Evolutionary conservation across 2,329 filamentous ascomycete species (phyloP).

Genomic region (Phialophora macrospora): DNA sequence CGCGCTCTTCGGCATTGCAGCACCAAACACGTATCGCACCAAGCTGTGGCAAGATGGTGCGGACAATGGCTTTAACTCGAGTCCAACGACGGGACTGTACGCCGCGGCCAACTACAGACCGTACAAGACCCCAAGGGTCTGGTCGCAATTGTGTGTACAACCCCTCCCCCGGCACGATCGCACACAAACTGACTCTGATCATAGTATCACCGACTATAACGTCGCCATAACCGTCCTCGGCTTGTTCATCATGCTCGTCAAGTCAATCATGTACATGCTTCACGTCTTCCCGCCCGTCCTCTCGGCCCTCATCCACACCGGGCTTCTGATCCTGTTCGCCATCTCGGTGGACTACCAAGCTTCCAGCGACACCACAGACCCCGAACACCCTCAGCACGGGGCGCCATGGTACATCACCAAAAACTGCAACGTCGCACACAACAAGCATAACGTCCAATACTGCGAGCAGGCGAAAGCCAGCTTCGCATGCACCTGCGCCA

Average conservation of each 20-base stretch:
- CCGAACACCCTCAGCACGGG: conserved; percentile 58
- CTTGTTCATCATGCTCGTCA: conserved; percentile 65
- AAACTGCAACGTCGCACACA: conserved; percentile 59
- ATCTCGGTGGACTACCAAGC: conserved; percentile 61
- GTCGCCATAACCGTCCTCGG: conserved; percentile 65
- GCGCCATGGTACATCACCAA: conserved; percentile 69
- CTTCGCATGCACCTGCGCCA: conserved; percentile 61
- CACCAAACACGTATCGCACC: conserved; percentile 64
- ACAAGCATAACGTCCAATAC: conserved; percentile 55
- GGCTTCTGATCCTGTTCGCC: conserved; percentile 60
- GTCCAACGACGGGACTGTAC: conserved; percentile 61
- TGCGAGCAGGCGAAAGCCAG: conserved; percentile 65
- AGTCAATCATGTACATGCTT: conserved; percentile 61
- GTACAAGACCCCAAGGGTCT: conserved; percentile 60
- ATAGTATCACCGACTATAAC: conserved; percentile 65
- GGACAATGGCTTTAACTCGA: conserved; percentile 66
- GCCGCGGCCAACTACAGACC: conserved; percentile 63
- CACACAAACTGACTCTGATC: neutral
- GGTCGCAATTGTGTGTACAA: conserved; percentile 62
- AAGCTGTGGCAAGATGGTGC: conserved; percentile 67
- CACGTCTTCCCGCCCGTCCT: conserved; percentile 63
- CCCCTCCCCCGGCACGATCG: neutral
- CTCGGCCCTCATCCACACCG: conserved; percentile 58
- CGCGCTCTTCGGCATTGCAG: conserved; percentile 65
- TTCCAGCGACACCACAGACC: conserved; percentile 63